Conservation (phyloP, 345 rosid species). For the Aethionema arabicum region DNA sequence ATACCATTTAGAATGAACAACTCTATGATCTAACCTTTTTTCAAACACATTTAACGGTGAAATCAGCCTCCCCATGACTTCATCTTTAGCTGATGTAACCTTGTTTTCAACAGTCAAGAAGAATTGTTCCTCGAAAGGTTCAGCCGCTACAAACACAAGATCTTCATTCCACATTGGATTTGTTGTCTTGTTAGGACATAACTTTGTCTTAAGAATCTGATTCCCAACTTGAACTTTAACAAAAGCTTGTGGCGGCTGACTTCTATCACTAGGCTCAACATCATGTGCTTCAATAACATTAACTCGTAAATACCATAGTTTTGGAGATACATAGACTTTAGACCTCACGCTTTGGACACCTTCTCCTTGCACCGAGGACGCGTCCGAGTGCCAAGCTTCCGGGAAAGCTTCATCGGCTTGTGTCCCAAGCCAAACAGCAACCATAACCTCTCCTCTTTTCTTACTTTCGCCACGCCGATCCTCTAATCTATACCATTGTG, state of each 20-base stretch:
- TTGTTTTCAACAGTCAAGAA: constrained; percentile 65
- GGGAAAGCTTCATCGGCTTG: constrained; percentile 96
- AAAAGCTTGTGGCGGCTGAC: constrained; percentile 70
- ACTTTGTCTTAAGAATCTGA: constrained; percentile 70
- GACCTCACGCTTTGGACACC: constrained; percentile 72
- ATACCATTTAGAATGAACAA: constrained; percentile 80
- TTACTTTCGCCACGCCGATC: constrained; percentile 54
- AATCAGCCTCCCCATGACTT: constrained; percentile 61
- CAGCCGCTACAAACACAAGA: constrained; percentile 86
- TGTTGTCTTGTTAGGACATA: constrained; percentile 54
- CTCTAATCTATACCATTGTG: constrained; percentile 87
- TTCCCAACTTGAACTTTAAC: constrained; percentile 79
- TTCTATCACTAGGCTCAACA: constrained; percentile 59
- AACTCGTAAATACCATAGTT: constrained; percentile 82
- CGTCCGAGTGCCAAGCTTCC: constrained; percentile 91
- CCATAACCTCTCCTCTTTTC: constrained; percentile 79
- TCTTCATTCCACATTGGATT: constrained; percentile 90
- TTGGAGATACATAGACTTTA: constrained; percentile 88
- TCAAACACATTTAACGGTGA: constrained; percentile 59
- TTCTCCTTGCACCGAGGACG: constrained; percentile 76
- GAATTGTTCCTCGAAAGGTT: constrained; percentile 84
- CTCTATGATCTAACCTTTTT: constrained; percentile 78
- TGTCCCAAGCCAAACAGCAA: constrained; percentile 97
- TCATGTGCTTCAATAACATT: constrained; percentile 94
- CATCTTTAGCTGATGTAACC: constrained; percentile 62